phyloP scores from a whole-genome alignment of 2,329 filamentous ascomycete species.

The Aspergillus aculeatus region DNA sequence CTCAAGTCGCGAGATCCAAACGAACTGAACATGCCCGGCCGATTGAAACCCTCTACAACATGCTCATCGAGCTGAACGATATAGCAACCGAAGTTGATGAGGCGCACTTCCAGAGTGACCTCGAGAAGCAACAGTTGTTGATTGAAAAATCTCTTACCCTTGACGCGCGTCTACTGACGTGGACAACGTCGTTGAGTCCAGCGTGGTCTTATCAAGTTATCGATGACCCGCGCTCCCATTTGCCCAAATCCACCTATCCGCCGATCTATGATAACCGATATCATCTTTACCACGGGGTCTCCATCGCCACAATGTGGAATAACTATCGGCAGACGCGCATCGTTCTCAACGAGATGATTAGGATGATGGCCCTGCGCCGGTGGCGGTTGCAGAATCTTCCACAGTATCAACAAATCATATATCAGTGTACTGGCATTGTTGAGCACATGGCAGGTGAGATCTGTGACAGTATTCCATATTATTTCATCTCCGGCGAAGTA shows the following conservation, averaged over 20 bases:
- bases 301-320: not conserved
- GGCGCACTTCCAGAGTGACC: not conserved
- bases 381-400: not conserved
- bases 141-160: not conserved
- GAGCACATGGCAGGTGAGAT: conserved; percentile 16
- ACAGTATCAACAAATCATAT: not conserved
- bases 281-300: not conserved
- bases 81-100: not conserved
- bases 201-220: not conserved
- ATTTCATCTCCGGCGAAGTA: conserved; percentile 11
- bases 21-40: not conserved
- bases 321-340: conserved; percentile 3
- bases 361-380: not conserved
- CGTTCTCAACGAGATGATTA: conserved; percentile 5
- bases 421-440: not conserved
- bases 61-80: conserved; percentile 3
- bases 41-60: conserved; percentile 1
- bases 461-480: conserved; percentile 20
- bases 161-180: not conserved
- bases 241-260: not conserved
- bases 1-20: not conserved
- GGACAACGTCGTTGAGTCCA: not conserved
- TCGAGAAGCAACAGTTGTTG: not conserved
- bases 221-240: not conserved
- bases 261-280: not conserved